Percentiles rank a stretch among this genome's conserved stretches.
Evolutionary conservation across 2,329 filamentous ascomycete species (phyloP).

Genomic region (Alternaria tenuissima): DNA sequence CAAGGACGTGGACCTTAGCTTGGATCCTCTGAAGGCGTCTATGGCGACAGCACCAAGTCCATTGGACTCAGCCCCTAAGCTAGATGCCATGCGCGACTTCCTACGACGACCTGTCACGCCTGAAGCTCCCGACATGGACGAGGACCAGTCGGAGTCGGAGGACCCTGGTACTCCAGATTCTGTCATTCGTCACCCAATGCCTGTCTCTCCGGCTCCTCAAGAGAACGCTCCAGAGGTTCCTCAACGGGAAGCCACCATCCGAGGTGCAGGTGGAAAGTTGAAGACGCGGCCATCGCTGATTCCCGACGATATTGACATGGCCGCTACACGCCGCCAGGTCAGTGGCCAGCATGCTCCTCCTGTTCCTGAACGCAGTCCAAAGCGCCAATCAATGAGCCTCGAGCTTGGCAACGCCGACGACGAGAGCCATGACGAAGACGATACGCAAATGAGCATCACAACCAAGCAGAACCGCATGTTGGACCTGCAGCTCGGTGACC

Average conservation of each 20-base stretch:
- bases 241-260: slow-evolving; percentile 86
- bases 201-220: slow-evolving; percentile 46
- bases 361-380: slow-evolving; percentile 49
- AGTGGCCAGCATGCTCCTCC: slow-evolving; percentile 72
- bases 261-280: slow-evolving; percentile 82
- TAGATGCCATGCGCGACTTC: slow-evolving; percentile 51
- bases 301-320: slow-evolving; percentile 85
- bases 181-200: slow-evolving; percentile 80
- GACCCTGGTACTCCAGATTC: slow-evolving; percentile 84
- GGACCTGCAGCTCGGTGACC: slow-evolving; percentile 80
- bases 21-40: slow-evolving; percentile 63
- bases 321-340: slow-evolving; percentile 82
- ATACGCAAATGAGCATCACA: slow-evolving; percentile 38
- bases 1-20: slow-evolving; percentile 63
- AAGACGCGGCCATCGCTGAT: slow-evolving; percentile 91
- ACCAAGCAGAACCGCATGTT: slow-evolving; percentile 62
- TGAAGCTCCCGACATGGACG: slow-evolving; percentile 28
- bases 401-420: slow-evolving; percentile 47
- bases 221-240: slow-evolving; percentile 73
- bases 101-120: slow-evolving; percentile 63
- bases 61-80: slow-evolving; percentile 46
- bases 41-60: slow-evolving; percentile 41
- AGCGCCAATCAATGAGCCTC: slow-evolving; percentile 47
- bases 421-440: slow-evolving; percentile 43
- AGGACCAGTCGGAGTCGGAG: slow-evolving; percentile 63